Conservation (phyloP, 2,329 filamentous ascomycete genomes). For the Trichophyton schoenleinii region DNA sequence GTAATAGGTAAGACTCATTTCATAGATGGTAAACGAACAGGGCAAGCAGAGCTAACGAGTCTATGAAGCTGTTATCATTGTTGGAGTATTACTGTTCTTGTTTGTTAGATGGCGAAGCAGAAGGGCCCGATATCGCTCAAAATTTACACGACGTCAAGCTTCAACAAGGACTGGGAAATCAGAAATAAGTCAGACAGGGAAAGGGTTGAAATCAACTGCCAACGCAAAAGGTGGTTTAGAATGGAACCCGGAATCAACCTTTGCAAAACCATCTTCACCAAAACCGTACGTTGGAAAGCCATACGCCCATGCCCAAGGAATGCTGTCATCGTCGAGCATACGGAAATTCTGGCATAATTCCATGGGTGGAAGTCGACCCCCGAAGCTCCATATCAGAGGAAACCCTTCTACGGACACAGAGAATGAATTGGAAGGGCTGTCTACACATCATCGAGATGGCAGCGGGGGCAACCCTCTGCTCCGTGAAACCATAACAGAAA, state of each 20-base stretch:
- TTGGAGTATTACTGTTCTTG: neutral
- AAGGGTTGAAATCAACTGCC: neutral
- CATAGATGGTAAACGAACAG: neutral
- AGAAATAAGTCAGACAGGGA: neutral
- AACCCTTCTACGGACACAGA: neutral
- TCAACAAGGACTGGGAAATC: neutral
- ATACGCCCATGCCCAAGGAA: constrained; percentile 4
- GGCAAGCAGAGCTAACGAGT: neutral
- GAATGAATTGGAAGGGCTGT: neutral
- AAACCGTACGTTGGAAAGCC: neutral
- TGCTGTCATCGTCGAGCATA: constrained; percentile 7
- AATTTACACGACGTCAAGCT: neutral
- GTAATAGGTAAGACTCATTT: neutral
- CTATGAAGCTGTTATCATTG: neutral
- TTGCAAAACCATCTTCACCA: constrained; percentile 9
- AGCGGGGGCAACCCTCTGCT: neutral
- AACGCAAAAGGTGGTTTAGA: neutral
- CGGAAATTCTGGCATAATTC: constrained; percentile 6
- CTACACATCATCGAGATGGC: neutral
- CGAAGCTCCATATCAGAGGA: constrained; percentile 2
- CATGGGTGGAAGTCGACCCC: neutral
- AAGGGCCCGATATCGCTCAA: neutral
- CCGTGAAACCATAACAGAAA: neutral
- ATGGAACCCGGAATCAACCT: constrained; percentile 12
- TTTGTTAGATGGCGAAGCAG: neutral